Evolutionary conservation across 768 basidiomycete genomes (phyloP).

Genomic region (Lactarius hengduanensis): DNA sequence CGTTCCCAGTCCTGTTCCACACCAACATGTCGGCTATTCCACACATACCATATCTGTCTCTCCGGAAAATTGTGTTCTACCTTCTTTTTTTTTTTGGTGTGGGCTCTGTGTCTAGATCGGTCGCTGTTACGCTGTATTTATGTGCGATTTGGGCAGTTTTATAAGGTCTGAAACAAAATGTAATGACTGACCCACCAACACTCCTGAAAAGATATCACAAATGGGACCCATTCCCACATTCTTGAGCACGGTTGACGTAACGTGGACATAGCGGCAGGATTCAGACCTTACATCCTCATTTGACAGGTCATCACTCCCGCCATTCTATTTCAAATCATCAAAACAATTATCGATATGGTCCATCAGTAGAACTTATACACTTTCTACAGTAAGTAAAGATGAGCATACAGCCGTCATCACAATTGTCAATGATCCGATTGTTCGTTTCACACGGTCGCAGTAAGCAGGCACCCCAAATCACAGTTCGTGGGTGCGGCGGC

Average conservation of each 20-base stretch:
- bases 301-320: no score
- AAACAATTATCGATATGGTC: neutral
- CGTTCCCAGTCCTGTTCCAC: neutral
- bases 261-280: neutral
- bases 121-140: no score
- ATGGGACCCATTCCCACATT: neutral
- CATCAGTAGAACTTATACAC: neutral
- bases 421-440: neutral
- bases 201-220: neutral
- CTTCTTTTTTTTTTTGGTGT: neutral
- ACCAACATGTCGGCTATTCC: neutral
- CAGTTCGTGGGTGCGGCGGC: neutral
- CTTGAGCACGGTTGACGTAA: neutral
- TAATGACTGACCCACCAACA: neutral
- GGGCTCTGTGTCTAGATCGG: neutral
- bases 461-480: slow-evolving; percentile 7
- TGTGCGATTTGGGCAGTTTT: neutral
- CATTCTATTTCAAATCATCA: neutral
- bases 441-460: slow-evolving; percentile 5
- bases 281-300: neutral
- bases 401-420: neutral
- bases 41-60: neutral
- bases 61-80: neutral
- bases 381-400: neutral
- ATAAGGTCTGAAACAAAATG: neutral